phyloP scores from a whole-genome alignment of 805 yeast species.

The Sugiyamaella chiloensis region DNA sequence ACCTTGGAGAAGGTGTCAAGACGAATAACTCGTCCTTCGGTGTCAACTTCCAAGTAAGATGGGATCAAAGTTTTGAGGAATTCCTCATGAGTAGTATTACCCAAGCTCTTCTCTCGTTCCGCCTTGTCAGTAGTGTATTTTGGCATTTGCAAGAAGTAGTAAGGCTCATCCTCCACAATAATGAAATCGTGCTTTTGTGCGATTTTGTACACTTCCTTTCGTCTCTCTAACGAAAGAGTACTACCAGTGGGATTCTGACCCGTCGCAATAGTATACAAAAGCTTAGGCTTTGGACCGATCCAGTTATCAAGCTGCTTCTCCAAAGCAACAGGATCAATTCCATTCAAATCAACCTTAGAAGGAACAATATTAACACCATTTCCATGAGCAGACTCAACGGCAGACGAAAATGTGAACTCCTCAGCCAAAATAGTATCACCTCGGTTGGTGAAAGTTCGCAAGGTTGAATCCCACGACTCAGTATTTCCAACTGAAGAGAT shows the following conservation, averaged over 20 bases:
- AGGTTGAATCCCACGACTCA: constrained; percentile 79
- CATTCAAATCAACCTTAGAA: constrained; percentile 72
- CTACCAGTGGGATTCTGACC: constrained; percentile 99
- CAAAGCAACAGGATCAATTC: constrained; percentile 71
- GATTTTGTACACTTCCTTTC: constrained; percentile 67
- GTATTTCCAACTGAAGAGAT: constrained; percentile 80
- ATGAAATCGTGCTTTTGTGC: constrained; percentile 84
- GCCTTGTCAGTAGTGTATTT: constrained; percentile 50
- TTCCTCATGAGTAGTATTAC: constrained; percentile 50
- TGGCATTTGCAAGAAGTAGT: constrained; percentile 94
- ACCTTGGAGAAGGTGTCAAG: constrained; percentile 90
- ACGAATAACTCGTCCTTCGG: constrained; percentile 86
- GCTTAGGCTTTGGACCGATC: constrained; percentile 71
- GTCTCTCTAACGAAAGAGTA: constrained; percentile 71
- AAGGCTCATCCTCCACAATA: constrained; percentile 94
- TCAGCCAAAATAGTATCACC: constrained; percentile 86
- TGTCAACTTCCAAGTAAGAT: constrained; percentile 71
- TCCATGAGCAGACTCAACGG: constrained; percentile 77
- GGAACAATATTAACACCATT: constrained; percentile 67
- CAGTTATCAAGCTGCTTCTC: constrained; percentile 62
- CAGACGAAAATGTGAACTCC: constrained; percentile 78
- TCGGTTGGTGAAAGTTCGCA: constrained; percentile 71
- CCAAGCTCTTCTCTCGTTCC: constrained; percentile 21
- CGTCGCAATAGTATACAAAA: constrained; percentile 87
- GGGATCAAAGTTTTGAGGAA: constrained; percentile 66